These are phyloP conservation scores for Lactarius vividus DNA, from an alignment of 768 basidiomycete species.

Conservation along the genomic window DNA sequence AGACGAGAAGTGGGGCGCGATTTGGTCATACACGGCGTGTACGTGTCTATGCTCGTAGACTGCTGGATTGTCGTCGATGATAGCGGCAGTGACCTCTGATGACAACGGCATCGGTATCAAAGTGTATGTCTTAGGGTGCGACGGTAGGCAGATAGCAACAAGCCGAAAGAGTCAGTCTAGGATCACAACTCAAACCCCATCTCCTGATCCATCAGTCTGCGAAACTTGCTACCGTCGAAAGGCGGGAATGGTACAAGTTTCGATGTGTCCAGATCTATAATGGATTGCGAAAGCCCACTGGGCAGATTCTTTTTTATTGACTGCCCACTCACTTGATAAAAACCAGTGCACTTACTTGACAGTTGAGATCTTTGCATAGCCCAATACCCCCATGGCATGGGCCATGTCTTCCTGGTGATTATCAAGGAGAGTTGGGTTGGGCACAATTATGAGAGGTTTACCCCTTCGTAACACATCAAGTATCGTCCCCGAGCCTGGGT, in stretches of 20 bases:
- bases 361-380: slow-evolving; percentile 56
- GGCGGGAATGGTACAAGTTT: slow-evolving; percentile 58
- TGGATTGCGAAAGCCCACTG: slow-evolving; percentile 56
- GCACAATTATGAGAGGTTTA: slow-evolving; percentile 82
- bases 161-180: background rate
- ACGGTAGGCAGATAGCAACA: background rate
- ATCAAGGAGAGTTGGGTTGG: slow-evolving; percentile 84
- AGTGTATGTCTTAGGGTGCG: background rate
- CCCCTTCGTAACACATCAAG: slow-evolving; percentile 75
- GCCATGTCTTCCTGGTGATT: slow-evolving; percentile 95
- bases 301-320: background rate
- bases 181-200: slow-evolving; percentile 57
- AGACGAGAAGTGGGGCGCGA: slow-evolving; percentile 83
- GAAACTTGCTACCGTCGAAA: slow-evolving; percentile 66
- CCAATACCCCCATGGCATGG: slow-evolving; percentile 53
- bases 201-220: slow-evolving; percentile 66
- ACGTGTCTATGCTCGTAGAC: slow-evolving; percentile 73
- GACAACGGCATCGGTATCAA: slow-evolving; percentile 35
- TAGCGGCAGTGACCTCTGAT: slow-evolving; percentile 31
- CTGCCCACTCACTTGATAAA: background rate
- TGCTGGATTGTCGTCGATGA: slow-evolving; percentile 49
- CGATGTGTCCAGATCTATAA: slow-evolving; percentile 47
- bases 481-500: slow-evolving; percentile 88
- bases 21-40: slow-evolving; percentile 79
- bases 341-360: slow-evolving; percentile 51